Base-by-base conservation (phyloP, 2,329 filamentous ascomycete species). In the Huntiella omanensis region DNA sequence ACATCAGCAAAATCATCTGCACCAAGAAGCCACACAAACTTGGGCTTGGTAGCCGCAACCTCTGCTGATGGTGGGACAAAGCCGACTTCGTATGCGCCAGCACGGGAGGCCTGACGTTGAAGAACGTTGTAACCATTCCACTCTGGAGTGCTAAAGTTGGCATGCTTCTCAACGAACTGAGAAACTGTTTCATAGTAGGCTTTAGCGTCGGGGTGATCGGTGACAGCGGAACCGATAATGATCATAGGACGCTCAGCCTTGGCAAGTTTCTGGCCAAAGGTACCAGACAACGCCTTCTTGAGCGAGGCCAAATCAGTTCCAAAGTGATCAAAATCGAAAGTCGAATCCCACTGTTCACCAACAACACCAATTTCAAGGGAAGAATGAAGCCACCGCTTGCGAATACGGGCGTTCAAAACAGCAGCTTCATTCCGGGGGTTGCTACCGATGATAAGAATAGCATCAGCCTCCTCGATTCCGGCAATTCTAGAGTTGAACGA, bases 41-140 rank as follows among this genome's bases (percentile, higher is more conserved):
- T 98, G 52, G 91, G 80, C 59, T 78, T 83, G 43, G 83, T 88
- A 60, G 83, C 72, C 34, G 87, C 83, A 52, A 93, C 84, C 53
- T 77, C 74, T 1, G 77, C 65, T 12, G 85, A 94, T 42, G 87
- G 84, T 11, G 85, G 80, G 33, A 83, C 84, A 65, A 95, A 98
- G 57, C 91, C 91, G 56, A 98, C 77, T 65, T 98, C 91, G 60
- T 86, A 98, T 51, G 91, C 91, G 60, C 86, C 91, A 34, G 82
- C 82, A 55, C 88, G 80, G 51, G 91, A 95, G 50, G 91, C 91
- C 52, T 85, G 82, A 53, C 88, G 79, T 66, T 98, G 91, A 45
- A 98, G 78, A 51, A 98, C 78, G 61, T 95, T 98, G 73, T 88
- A 98, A 50, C 88, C 91, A 61, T 94, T 91, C 86, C 92, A 96